Evolutionary conservation across 495 filamentous ascomycete species (phyloP).

Genomic region (Darksidea phi): DNA sequence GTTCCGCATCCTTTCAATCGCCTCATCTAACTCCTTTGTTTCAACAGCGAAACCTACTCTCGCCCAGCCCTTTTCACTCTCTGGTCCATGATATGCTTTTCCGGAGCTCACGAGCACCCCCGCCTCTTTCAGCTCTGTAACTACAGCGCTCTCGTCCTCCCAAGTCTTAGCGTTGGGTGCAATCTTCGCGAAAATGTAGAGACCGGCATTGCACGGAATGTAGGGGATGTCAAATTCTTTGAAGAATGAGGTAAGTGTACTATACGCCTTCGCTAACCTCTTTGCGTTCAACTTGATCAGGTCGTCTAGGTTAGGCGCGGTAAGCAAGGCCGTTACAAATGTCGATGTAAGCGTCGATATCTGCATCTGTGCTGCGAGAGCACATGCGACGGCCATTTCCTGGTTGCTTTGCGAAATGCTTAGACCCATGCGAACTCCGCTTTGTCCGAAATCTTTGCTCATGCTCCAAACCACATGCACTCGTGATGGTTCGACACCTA

Average conservation of each 20-base stretch:
- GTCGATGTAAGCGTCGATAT: slow-evolving; percentile 22
- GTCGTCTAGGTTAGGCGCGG: slow-evolving; percentile 11
- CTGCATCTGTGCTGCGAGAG: slow-evolving; percentile 12
- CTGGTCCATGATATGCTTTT: slow-evolving; percentile 29
- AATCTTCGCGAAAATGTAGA: slow-evolving; percentile 34
- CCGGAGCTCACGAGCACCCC: slow-evolving; percentile 36
- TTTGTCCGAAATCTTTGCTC: slow-evolving; percentile 33
- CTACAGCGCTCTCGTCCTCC: slow-evolving; percentile 32
- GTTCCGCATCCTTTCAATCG: no score
- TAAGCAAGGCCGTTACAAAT: slow-evolving; percentile 22
- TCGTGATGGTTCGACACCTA: slow-evolving; percentile 19
- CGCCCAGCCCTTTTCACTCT: slow-evolving; percentile 36
- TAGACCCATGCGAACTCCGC: slow-evolving; percentile 23
- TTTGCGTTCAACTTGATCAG: slow-evolving; percentile 26
- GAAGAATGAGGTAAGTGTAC: slow-evolving; percentile 20
- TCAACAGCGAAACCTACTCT: slow-evolving; percentile 32
- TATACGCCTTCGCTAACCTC: slow-evolving; percentile 28
- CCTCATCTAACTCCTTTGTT: no score
- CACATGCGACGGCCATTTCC: slow-evolving; percentile 19
- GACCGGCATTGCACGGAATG: slow-evolving; percentile 31
- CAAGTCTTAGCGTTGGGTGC: slow-evolving; percentile 21
- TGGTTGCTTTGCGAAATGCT: slow-evolving; percentile 12
- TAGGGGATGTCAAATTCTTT: slow-evolving; percentile 27
- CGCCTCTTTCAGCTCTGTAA: slow-evolving; percentile 12
- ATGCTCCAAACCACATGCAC: slow-evolving; percentile 29